Evolutionary conservation across 768 basidiomycete species (phyloP).

Genomic region (Grammothele lineata): DNA sequence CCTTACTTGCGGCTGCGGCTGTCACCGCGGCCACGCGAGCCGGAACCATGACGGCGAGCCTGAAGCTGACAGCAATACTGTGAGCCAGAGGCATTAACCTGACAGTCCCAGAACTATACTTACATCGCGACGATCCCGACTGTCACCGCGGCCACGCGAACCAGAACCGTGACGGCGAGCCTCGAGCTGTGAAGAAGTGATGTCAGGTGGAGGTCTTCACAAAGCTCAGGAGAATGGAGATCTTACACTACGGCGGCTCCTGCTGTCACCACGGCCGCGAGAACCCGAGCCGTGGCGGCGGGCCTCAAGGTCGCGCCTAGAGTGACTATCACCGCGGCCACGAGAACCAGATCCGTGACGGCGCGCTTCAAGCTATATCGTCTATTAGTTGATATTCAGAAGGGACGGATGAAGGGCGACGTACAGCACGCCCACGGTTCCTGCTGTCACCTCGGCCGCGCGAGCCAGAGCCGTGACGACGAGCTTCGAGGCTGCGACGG

Average conservation of each 20-base stretch:
- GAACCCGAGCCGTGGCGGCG: constrained; percentile 8
- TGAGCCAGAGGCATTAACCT: no score
- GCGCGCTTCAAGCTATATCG: constrained; percentile 3
- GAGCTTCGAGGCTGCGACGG: constrained; percentile 1
- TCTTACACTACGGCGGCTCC: constrained; percentile 4
- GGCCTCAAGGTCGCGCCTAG: constrained; percentile 1
- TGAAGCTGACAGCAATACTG: constrained; percentile 1
- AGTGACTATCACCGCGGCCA: not conserved
- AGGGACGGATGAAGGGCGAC: no score
- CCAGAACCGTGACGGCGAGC: constrained; percentile 9
- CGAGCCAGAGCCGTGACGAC: constrained; percentile 5
- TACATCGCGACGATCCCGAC: not conserved
- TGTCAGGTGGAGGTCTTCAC: no score
- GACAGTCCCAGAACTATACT: no score
- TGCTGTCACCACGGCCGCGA: constrained; percentile 2
- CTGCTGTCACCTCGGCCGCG: constrained; percentile 6
- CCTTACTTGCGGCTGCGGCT: not conserved
- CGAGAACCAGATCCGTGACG: constrained; percentile 7
- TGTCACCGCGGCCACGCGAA: not conserved
- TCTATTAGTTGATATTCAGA: no score
- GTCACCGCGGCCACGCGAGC: not conserved
- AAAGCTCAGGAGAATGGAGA: not conserved
- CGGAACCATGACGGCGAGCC: constrained; percentile 9
- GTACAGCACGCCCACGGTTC: not conserved
- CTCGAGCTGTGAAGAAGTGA: constrained; percentile 1